phyloP scores from a whole-genome alignment of 495 filamentous ascomycete genomes.

The Paragyromitra xinjiangensis region DNA sequence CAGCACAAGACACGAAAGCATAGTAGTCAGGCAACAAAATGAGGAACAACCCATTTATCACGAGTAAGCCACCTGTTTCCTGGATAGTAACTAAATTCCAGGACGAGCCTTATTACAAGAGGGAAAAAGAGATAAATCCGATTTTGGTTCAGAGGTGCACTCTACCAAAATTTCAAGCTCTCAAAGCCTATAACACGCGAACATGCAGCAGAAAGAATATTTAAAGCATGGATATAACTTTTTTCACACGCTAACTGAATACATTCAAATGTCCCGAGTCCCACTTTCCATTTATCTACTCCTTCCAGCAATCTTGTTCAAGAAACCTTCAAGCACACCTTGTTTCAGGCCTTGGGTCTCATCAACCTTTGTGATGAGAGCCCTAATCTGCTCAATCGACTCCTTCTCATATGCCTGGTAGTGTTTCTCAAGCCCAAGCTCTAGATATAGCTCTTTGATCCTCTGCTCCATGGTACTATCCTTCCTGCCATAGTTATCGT shows the following conservation, averaged over 20 bases:
- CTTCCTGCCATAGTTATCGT: slow-evolving; percentile 90
- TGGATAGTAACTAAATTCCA: not conserved
- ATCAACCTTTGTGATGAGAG: slow-evolving; percentile 79
- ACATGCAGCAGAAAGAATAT: not conserved
- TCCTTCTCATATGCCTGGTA: slow-evolving; percentile 92
- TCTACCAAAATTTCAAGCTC: not conserved
- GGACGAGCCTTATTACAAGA: no score
- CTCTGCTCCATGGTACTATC: slow-evolving; percentile 77
- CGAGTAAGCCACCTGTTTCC: no score
- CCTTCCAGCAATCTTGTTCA: slow-evolving; percentile 96
- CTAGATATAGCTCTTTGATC: slow-evolving; percentile 86
- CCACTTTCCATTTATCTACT: slow-evolving; percentile 71
- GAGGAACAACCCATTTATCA: no score
- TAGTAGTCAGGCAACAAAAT: no score
- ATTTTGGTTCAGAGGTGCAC: not conserved
- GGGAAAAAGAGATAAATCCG: not conserved
- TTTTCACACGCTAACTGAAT: not conserved
- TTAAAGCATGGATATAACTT: not conserved
- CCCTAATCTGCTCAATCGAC: slow-evolving; percentile 74
- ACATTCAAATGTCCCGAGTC: not conserved
- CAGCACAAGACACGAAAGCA: no score
- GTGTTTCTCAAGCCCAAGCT: slow-evolving; percentile 79
- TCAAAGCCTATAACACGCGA: not conserved
- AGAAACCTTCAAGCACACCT: slow-evolving; percentile 86
- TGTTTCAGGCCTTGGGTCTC: slow-evolving; percentile 87